Base-by-base conservation (phyloP, 345 rosid species). In the Gossypium stocksii region DNA sequence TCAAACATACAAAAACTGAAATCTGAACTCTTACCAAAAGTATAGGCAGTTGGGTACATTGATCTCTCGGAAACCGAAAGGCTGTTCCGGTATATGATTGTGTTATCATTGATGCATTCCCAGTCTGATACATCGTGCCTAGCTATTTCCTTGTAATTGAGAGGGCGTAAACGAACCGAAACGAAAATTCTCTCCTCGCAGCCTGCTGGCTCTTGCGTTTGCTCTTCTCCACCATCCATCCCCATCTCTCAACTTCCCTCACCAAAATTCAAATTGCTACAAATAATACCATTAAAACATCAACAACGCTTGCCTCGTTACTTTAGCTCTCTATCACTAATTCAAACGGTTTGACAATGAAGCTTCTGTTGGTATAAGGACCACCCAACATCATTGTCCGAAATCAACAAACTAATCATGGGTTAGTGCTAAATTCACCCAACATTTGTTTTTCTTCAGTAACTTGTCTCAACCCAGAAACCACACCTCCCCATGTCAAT, bases 131-230 rank as follows among this genome's bases (percentile, higher is more conserved):
- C 87, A 49, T 93, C 99, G 72, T 88, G 76, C 74, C 82, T 87
- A 41, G 87, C 82, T 78, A 75, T 85, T 80, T 95, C 99, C 85
- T 86, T 95, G 78, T 82, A 89, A 84, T 78, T 95, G 85, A 93
- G 77, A 72, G 97, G 99, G 85, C 99, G 81, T 78, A 95, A 63
- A 65, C 98, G 92, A 77, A 95, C 94, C 25, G 94, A 93, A 72
- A 93, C 98, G 61, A 87, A 81, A 72, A 95, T 86, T 74, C 83
- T 95, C 85, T 95, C 99, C 46, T 71, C 83, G 5, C 80, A 54
- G 73, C 80, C 82, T 19, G 80, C 81, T 0, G 85, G 71, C 66
- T 66, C 88, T 29, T 76, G 88, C 84, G 81, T 80, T 49, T 83
- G 80, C 82, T 88, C 88, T 76, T 87, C 91, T 68, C 79, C 90